Percentiles rank a stretch among this genome's conserved stretches.
phyloP scores from a whole-genome alignment of 306 rosid species.

The Canavalia gladiata region DNA sequence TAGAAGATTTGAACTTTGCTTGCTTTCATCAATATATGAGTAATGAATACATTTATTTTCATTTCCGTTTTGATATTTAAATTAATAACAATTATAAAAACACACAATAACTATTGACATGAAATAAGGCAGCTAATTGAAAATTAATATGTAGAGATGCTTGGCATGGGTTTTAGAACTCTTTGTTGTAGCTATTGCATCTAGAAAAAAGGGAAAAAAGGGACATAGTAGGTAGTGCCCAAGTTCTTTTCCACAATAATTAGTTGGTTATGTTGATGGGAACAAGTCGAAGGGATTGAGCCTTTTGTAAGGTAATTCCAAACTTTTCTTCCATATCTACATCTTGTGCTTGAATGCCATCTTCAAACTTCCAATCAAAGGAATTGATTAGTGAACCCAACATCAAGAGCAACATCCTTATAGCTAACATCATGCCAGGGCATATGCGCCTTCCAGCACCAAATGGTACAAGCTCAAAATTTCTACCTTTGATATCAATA shows the following conservation, averaged over 20 bases:
- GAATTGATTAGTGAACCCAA: slow-evolving; percentile 59
- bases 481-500: slow-evolving; percentile 48
- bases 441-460: slow-evolving; percentile 57
- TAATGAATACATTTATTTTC: slow-evolving; percentile 16
- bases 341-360: slow-evolving; percentile 45
- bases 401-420: slow-evolving; percentile 51
- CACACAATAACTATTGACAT: background rate
- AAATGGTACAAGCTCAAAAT: slow-evolving; percentile 60
- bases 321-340: slow-evolving; percentile 59
- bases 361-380: slow-evolving; percentile 66
- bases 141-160: no score
- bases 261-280: slow-evolving; percentile 29
- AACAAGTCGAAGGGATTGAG: slow-evolving; percentile 49
- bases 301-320: slow-evolving; percentile 56
- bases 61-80: background rate
- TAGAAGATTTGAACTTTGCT: background rate
- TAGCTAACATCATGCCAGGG: slow-evolving; percentile 53
- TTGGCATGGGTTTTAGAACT: no score
- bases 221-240: slow-evolving; percentile 3
- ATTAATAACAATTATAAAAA: background rate
- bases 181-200: no score
- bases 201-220: no score
- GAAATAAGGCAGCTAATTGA: no score
- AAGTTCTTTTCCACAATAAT: no score
- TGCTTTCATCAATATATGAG: background rate